These are phyloP conservation scores for Penicillium argentinense DNA, from an alignment of 495 filamentous ascomycete species.

Conservation along the genomic window DNA sequence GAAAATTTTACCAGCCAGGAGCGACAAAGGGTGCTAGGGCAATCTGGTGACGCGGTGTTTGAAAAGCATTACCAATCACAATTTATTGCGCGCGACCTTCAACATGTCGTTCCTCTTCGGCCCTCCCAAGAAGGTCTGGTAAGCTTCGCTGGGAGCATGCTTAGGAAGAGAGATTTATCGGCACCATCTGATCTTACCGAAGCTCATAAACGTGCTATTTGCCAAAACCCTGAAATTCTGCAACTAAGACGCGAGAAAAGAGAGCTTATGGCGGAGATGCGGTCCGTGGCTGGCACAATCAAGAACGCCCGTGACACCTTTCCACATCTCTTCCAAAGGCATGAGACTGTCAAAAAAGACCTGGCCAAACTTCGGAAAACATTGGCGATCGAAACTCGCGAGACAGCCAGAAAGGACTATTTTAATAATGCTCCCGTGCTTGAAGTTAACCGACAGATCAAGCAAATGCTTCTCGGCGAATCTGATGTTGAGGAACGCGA, in stretches of 20 bases:
- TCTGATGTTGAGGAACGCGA: slow-evolving; percentile 13
- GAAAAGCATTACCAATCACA: slow-evolving; percentile 32
- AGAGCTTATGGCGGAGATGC: slow-evolving; percentile 30
- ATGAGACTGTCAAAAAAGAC: slow-evolving; percentile 21
- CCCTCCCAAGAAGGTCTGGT: slow-evolving; percentile 23
- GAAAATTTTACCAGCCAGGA: slow-evolving; percentile 33
- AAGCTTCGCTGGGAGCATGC: slow-evolving; percentile 18
- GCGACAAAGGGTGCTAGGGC: slow-evolving; percentile 27
- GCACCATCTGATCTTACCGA: slow-evolving; percentile 27
- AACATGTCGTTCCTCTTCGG: slow-evolving; percentile 29
- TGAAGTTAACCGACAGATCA: slow-evolving; percentile 29
- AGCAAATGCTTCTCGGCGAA: slow-evolving; percentile 24
- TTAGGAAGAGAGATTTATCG: slow-evolving; percentile 25
- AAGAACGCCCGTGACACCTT: slow-evolving; percentile 22
- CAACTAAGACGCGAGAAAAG: slow-evolving; percentile 28
- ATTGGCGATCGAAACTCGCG: slow-evolving; percentile 18
- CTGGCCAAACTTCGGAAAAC: slow-evolving; percentile 24
- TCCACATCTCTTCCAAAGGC: slow-evolving; percentile 25
- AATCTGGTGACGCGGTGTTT: slow-evolving; percentile 29
- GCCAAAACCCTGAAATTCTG: slow-evolving; percentile 21
- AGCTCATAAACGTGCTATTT: slow-evolving; percentile 22
- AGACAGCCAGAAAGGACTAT: slow-evolving; percentile 32
- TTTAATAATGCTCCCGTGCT: slow-evolving; percentile 25
- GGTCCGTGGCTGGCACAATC: slow-evolving; percentile 26
- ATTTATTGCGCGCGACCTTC: slow-evolving; percentile 27